Base-by-base conservation (phyloP, 1,284 basidiomycete genomes). In the Malassezia obtusa region DNA sequence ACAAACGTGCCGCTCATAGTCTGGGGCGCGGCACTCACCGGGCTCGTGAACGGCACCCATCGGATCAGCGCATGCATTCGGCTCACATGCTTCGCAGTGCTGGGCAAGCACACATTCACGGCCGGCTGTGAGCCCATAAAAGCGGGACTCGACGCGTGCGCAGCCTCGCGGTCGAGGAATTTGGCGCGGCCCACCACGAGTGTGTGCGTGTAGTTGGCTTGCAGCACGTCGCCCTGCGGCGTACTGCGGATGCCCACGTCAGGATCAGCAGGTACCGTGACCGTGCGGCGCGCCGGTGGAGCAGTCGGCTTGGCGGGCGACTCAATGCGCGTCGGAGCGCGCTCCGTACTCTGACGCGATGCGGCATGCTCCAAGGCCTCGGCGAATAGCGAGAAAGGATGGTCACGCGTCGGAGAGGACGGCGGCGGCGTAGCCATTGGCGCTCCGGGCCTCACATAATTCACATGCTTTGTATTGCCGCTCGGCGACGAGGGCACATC, bases 1-100 rank as follows among this genome's bases (percentile, higher is more conserved):
- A 71, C 57, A 40, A 68, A 73, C 11, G 62, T 60, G 28, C 68
- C 68, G 17, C 31, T 8, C 36, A 46, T 36, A 6, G 55, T 26
- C 24, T 50, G 7, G 43, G 35, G 21, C 14, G 52, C 37, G 41
- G 46, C 32, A 6, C 51, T 36, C 3, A 22, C 40, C 2, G 17
- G 47, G 21, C 30, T 33, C 4, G 52, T 33, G 39, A 71, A 68
- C 24, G 68, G 71, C n/a, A 68, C 61, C 60, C 61, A 71, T n/a
- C 68, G 66, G 26, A 73, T 52, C 43, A 73, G 59, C 19, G 68
- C 68, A 43, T 73, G 71, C 14, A 63, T 49, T 19, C 71, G 62
- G 36, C 62, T 65, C 25, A 68, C 69, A 51, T 73, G 67, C 24
- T 60, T 59, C 7, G 69, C 69, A 5, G 57, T 52, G 36, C 59